Base-by-base conservation (phyloP, 495 filamentous ascomycete species). In the Trichoderma parareesei region DNA sequence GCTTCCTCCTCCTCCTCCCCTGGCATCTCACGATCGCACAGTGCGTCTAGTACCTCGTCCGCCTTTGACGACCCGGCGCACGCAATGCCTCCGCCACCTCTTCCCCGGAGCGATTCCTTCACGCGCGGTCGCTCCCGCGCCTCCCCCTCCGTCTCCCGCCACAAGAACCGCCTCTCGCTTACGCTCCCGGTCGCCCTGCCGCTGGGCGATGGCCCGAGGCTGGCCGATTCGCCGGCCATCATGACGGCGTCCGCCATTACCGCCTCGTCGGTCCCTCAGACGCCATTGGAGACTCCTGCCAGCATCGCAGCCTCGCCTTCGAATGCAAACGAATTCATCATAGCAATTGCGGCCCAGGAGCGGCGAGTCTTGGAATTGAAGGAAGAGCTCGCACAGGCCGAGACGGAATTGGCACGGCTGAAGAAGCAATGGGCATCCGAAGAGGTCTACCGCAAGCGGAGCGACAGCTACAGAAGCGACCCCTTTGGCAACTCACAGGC, bases 261-360 rank as follows among this genome's bases (percentile, higher is more conserved):
- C 2, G 9, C 53, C 3, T 59, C 77, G 16, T 81, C 76, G 8
- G 77, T 79, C 65, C 84, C 77, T 40, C 77, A 75, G 20, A 85
- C 78, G 35, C 79, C 77, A 4, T 67, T 77, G n/a, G 78, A 82
- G 35, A 73, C 72, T 1, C 65, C 76, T 1, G 67, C 71, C 53
- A 57, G 53, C 16, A n/a, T 57, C 2, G 60, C 80, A 0, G 69
- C 73, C 14, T 84, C 83, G 10, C 87, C 89, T 0, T 79, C 78
- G 48, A 91, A 95, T 68, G 78, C 89, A 35, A 87, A 81, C 69
- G 82, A 85, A n/a, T 88, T 97, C 67, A 85, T 98, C 48, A 90
- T 90, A 43, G 89, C 91, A 41, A 87, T 98, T 64, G 94, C 94
- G 14, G 88, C 91, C 5, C 92, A 97, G 74, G 94, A 98, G 72